A percentile compares a stretch with the other conserved stretches of the same genome.
Evolutionary conservation across 306 rosid genomes (phyloP).

Genomic region (Pueraria montana): DNA sequence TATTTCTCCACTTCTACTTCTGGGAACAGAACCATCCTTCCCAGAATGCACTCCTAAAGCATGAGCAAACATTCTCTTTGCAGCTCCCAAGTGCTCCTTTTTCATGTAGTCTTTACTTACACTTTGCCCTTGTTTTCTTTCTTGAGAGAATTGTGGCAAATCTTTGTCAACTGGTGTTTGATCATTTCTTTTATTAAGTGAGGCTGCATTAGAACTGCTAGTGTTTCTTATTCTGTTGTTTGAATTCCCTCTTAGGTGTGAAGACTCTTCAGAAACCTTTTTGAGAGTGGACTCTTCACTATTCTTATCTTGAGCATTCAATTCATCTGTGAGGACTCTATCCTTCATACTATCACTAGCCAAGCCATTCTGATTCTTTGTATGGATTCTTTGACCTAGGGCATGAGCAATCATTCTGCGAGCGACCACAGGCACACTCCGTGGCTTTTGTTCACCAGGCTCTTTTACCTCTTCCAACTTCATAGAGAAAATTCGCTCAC

Average conservation of each 20-base stretch:
- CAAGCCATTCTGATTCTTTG: conserved; percentile 54
- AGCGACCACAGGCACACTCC: conserved; percentile 84
- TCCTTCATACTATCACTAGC: conserved; percentile 48
- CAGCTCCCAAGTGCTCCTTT: conserved; percentile 93
- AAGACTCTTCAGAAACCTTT: conserved; percentile 50
- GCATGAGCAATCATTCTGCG: conserved; percentile 99
- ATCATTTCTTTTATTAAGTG: conserved; percentile 50
- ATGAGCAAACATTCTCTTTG: conserved; percentile 93
- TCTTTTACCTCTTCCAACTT: conserved; percentile 65
- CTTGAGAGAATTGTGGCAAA: conserved; percentile 46
- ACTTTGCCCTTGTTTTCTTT: conserved; percentile 60
- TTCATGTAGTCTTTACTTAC: conserved; percentile 62
- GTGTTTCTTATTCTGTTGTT: conserved; percentile 46
- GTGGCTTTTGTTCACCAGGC: conserved; percentile 73
- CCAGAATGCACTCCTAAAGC: conserved; percentile 84
- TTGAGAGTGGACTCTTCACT: conserved; percentile 40
- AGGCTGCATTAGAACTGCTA: conserved; percentile 43
- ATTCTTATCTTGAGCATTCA: conserved; percentile 52
- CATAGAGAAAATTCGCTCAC: conserved; percentile 85
- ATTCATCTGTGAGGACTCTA: conserved; percentile 47
- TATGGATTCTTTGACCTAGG: conserved; percentile 79
- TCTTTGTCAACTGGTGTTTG: conserved; percentile 54
- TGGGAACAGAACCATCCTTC: conserved; percentile 64
- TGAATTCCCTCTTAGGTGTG: conserved; percentile 47
- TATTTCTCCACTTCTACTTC: conserved; percentile 55